Evolutionary conservation across 1,284 basidiomycete genomes (phyloP).

Genomic region (Malassezia sp.): DNA sequence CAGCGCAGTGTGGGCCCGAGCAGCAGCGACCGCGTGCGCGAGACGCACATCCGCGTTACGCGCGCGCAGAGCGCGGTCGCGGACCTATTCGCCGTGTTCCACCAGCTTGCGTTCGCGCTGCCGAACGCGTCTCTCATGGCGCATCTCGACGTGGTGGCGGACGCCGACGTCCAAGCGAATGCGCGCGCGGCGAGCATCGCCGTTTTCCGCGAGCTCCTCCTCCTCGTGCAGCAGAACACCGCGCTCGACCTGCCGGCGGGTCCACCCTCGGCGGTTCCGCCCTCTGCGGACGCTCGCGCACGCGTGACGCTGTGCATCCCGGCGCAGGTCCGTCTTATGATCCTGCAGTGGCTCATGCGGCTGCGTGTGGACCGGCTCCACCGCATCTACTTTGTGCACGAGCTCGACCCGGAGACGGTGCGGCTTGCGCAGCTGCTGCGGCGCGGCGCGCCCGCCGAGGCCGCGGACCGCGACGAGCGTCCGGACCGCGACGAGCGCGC

Average conservation of each 20-base stretch:
- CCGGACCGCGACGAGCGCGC: constrained; percentile 16
- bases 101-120: constrained; percentile 39
- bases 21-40: background rate
- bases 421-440: constrained; percentile 3
- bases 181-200: constrained; percentile 29
- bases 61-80: constrained; percentile 21
- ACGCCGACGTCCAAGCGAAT: constrained; percentile 23
- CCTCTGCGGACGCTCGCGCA: background rate
- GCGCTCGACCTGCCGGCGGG: background rate
- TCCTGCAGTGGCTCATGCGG: constrained; percentile 77
- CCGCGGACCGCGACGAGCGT: background rate
- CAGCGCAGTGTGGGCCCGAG: constrained; percentile 9
- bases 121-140: constrained; percentile 27
- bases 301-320: constrained; percentile 3
- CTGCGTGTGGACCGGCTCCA: constrained; percentile 85
- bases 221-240: constrained; percentile 21
- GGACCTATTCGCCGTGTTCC: constrained; percentile 40
- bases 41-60: constrained; percentile 5
- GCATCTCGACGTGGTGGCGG: constrained; percentile 15
- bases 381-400: constrained; percentile 59
- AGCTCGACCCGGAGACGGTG: constrained; percentile 49
- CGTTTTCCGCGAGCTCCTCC: constrained; percentile 36
- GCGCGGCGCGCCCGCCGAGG: background rate
- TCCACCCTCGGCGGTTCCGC: background rate
- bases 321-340: constrained; percentile 52